These are phyloP conservation scores for Ogataea saltuana DNA, from an alignment of 805 yeast genomes.

Conservation along the genomic window DNA sequence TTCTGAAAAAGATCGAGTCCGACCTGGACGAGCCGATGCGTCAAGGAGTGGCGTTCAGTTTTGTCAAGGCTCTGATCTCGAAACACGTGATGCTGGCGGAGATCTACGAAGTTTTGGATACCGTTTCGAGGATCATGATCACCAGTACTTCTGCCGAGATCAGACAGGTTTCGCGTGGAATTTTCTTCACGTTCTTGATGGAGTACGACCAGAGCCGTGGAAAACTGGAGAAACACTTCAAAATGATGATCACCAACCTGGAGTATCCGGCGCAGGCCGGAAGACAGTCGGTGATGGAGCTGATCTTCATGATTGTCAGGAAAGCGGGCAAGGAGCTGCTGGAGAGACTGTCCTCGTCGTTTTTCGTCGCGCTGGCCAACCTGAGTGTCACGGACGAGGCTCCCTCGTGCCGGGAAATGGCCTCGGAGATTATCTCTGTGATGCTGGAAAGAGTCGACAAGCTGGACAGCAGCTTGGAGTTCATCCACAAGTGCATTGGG, in stretches of 20 bases:
- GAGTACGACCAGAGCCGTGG: constrained; percentile 94
- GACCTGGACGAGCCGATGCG: constrained; percentile 88
- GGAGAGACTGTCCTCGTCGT: constrained; percentile 64
- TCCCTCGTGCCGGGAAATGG: constrained; percentile 80
- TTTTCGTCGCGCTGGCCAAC: constrained; percentile 80
- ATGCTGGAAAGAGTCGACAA: constrained; percentile 52
- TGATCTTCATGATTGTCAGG: constrained; percentile 66
- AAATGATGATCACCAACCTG: constrained; percentile 75
- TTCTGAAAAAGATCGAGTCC: constrained; percentile 72
- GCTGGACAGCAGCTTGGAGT: constrained; percentile 27
- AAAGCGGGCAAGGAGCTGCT: constrained; percentile 64
- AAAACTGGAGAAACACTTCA: constrained; percentile 77
- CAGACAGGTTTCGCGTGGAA: constrained; percentile 80
- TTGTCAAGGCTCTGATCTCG: constrained; percentile 73
- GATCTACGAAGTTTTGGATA: constrained; percentile 84
- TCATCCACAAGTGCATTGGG: constrained; percentile 43
- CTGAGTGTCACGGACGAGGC: constrained; percentile 77
- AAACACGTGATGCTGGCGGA: constrained; percentile 81
- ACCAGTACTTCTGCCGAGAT: constrained; percentile 83
- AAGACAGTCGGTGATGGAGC: constrained; percentile 86
- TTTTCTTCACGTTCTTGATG: constrained; percentile 82
- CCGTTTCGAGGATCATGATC: constrained; percentile 79
- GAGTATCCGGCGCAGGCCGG: constrained; percentile 85
- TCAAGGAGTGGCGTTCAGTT: constrained; percentile 86
- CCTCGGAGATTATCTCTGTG: constrained; percentile 57